Evolutionary conservation across 1,284 basidiomycete species (phyloP).

Genomic region (Wallemia ichthyophaga): DNA sequence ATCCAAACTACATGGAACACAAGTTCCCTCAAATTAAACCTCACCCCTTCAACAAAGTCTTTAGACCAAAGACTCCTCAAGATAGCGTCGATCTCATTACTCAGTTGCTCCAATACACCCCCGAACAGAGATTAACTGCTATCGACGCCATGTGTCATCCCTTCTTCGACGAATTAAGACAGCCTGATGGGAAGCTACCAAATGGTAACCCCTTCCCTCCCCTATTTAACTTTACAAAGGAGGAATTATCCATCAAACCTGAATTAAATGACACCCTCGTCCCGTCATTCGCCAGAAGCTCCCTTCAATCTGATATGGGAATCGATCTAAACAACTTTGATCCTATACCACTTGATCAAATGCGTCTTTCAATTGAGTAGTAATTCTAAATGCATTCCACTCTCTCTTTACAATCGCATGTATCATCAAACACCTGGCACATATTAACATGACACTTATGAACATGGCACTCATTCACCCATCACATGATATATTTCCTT

Average conservation of each 20-base stretch:
- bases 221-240: conserved; percentile 84
- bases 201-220: conserved; percentile 85
- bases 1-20: conserved; percentile 99
- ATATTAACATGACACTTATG: neutral
- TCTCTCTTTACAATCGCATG: neutral
- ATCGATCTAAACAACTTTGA: conserved; percentile 10
- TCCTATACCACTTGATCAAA: conserved; percentile 15
- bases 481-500: no score
- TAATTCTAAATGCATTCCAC: neutral
- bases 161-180: conserved; percentile 88
- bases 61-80: conserved; percentile 80
- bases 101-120: conserved; percentile 88
- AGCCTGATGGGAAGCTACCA: conserved; percentile 69
- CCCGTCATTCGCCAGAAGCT: neutral
- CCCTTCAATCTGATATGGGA: neutral
- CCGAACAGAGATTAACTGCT: conserved; percentile 62
- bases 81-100: conserved; percentile 91
- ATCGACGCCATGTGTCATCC: conserved; percentile 82
- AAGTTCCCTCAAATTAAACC: conserved; percentile 99
- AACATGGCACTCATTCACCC: no score
- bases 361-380: conserved; percentile 15
- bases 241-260: conserved; percentile 19
- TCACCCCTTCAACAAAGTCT: conserved; percentile 87
- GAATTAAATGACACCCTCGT: neutral
- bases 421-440: neutral